Evolutionary conservation across 257 asterid species (phyloP).

Genomic region (Fraxinus pennsylvanica): DNA sequence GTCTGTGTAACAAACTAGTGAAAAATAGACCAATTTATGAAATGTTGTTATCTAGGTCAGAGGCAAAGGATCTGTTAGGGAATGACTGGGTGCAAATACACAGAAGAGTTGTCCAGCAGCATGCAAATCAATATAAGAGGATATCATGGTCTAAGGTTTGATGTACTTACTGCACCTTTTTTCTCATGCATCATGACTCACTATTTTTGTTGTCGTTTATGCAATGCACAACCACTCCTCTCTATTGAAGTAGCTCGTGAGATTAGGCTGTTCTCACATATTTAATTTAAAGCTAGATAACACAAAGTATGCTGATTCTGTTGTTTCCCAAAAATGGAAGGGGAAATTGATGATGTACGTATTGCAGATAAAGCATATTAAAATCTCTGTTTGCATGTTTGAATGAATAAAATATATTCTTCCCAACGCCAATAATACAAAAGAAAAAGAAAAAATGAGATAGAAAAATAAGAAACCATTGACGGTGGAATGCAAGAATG

Average conservation of each 20-base stretch:
- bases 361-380: background rate
- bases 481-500: background rate
- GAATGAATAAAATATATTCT: background rate
- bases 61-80: constrained; percentile 90
- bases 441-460: background rate
- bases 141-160: constrained; percentile 94
- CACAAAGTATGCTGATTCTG: background rate
- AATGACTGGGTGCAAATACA: constrained; percentile 99
- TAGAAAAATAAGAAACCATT: background rate
- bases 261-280: background rate
- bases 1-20: background rate
- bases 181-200: background rate
- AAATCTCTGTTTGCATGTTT: background rate
- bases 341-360: background rate
- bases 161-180: background rate
- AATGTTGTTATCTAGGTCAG: constrained; percentile 61
- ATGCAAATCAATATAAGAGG: constrained; percentile 95
- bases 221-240: background rate
- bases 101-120: constrained; percentile 92
- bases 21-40: background rate
- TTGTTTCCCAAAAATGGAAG: background rate
- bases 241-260: background rate
- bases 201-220: background rate
- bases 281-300: background rate
- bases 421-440: background rate